Percentiles rank a stretch among this genome's conserved stretches.
phyloP scores from a whole-genome alignment of 768 basidiomycete species.

The Tulasnella sp. region DNA sequence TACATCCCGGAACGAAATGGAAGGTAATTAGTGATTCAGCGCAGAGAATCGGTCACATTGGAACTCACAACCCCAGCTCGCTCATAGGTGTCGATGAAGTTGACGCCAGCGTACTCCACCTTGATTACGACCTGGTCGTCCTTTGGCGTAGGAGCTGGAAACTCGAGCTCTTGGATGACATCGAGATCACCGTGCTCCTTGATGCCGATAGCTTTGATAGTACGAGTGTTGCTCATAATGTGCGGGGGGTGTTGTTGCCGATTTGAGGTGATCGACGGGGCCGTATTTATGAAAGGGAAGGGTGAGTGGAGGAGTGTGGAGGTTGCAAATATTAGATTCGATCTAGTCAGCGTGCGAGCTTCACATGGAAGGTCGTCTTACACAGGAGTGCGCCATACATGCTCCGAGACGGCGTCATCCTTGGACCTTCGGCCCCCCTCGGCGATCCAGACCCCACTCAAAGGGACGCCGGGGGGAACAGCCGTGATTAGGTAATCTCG shows the following conservation, averaged over 20 bases:
- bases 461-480: too few species aligned
- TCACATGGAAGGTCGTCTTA: not conserved
- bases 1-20: constrained; percentile 22
- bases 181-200: constrained; percentile 64
- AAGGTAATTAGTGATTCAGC: constrained; percentile 16
- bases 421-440: too few species aligned
- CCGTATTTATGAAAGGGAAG: too few species aligned
- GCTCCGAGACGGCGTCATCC: not conserved
- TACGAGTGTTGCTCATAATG: constrained; percentile 19
- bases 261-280: too few species aligned
- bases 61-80: constrained; percentile 31
- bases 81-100: constrained; percentile 80
- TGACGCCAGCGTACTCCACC: constrained; percentile 66
- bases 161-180: constrained; percentile 37
- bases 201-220: constrained; percentile 61
- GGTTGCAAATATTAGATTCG: too few species aligned
- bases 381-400: not conserved
- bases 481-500: not conserved
- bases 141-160: constrained; percentile 56
- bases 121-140: constrained; percentile 49
- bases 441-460: too few species aligned
- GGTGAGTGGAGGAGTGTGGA: too few species aligned
- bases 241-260: too few species aligned
- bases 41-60: constrained; percentile 20
- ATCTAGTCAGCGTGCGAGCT: not conserved